Evolutionary conservation across 176 grass and related monocot genomes (phyloP), one percentile per base, ranked within the genome.

Genomic region (Eragrostis nindensis): DNA sequence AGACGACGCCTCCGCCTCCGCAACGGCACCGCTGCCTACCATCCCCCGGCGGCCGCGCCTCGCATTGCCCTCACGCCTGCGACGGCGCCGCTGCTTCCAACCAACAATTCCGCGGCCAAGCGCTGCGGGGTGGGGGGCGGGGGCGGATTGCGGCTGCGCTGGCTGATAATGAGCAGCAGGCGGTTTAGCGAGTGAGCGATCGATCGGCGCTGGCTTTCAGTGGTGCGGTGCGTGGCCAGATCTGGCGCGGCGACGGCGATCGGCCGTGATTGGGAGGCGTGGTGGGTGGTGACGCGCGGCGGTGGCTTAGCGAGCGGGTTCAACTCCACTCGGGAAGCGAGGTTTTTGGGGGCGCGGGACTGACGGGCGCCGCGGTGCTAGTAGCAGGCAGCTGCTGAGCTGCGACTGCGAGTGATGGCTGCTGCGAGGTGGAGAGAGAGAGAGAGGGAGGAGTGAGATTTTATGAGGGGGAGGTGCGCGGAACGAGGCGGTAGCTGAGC

Each of bases 181-280:
- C 90, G 82, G 85, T 92, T 90, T 84, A 95, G 24, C 11, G 25
- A 25, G 24, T 4, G 70, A 21, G 44, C 11, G 70, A 44, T 4
- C 3, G 19, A 1, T 49, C 47, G 5, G 18, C n/a, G n/a, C n/a
- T n/a, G n/a, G n/a, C n/a, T n/a, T n/a, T n/a, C n/a, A n/a, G n/a
- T n/a, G n/a, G n/a, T n/a, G n/a, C 53, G 36, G 2, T 27, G 0
- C 11, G 67, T 29, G 5, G 41, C 62, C 75, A 77, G 73, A 87
- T 83, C 86, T 87, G 77, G 39, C 13, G 77, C 9, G 22, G 66
- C 79, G 41, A 5, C 39, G 38, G 63, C 0, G 74, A 40, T 38
- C 40, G 10, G 46, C 57, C 22, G 57, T 12, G 22, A 13, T 12
- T 26, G 3, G 26, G 60, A 13, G 59, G 25, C n/a, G n/a, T n/a